phyloP scores from a whole-genome alignment of 768 basidiomycete species.

The Termitomyces sp. region DNA sequence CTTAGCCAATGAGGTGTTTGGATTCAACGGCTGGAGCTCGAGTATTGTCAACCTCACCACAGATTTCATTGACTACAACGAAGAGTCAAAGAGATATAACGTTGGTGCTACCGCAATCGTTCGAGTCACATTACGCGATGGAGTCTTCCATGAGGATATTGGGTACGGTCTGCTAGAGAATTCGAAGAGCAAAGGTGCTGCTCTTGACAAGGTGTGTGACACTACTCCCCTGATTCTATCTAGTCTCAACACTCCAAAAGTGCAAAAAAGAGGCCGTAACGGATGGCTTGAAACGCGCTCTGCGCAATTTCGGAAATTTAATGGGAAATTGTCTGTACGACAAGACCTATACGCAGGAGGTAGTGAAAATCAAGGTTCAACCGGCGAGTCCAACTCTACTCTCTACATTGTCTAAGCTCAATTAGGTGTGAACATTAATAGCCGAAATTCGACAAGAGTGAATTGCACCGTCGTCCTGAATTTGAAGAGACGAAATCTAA shows the following conservation, averaged over 20 bases:
- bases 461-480: conserved; percentile 69
- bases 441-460: conserved; percentile 66
- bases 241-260: conserved; percentile 36
- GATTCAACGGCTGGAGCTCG: conserved; percentile 95
- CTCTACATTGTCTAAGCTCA: not conserved
- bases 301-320: conserved; percentile 91
- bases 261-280: conserved; percentile 99
- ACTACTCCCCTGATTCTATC: not conserved
- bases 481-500: conserved; percentile 48
- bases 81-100: conserved; percentile 60
- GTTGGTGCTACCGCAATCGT: conserved; percentile 85
- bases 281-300: conserved; percentile 86
- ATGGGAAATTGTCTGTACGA: conserved; percentile 98
- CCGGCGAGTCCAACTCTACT: conserved; percentile 50
- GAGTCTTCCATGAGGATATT: conserved; percentile 88
- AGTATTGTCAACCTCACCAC: conserved; percentile 70
- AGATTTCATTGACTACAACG: conserved; percentile 74
- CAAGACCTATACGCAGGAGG: conserved; percentile 80
- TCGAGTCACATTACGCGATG: conserved; percentile 83
- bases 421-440: conserved; percentile 18
- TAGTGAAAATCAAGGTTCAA: conserved; percentile 83
- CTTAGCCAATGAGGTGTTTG: conserved; percentile 97
- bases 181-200: conserved; percentile 76
- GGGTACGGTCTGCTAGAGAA: conserved; percentile 91
- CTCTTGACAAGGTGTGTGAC: conserved; percentile 81